Base-by-base conservation (phyloP, 768 basidiomycete species). In the Hericium alpestre region DNA sequence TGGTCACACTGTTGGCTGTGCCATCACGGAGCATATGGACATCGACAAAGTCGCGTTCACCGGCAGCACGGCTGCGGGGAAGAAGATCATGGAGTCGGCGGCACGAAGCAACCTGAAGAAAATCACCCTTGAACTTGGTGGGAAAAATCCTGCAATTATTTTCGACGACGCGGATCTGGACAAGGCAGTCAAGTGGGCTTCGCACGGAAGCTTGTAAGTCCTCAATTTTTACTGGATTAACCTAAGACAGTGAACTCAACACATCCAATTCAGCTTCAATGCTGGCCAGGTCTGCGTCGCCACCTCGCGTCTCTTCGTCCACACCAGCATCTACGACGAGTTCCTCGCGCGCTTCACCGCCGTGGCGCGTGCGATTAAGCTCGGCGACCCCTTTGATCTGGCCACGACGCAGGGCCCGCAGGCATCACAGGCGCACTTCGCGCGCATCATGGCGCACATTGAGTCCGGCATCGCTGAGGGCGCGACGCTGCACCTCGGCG, bases 251-350 rank as follows among this genome's bases (percentile, higher is more conserved):
- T 32, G 8, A 32, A 32, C 32, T 32, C 32, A 32, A 32, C 32
- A 7, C 9, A 2, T 8, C 9, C 32, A 32, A 32, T 8, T 32
- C 32, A 32, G 32, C 73, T 81, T 71, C 71, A 87, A 87, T 64
- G 77, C 79, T 53, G 89, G 91, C 22, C 90, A 92, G 70, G 75
- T 77, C 16, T 92, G 90, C 72, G 81, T 80, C 62, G 89, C 88
- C n/a, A 87, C 89, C 12, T 86, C 88, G 18, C 80, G 91, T 59
- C 81, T 92, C 64, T 90, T 79, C 65, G 86, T 92, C 5, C 89
- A 91, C 64, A 82, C 79, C 57, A 71, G 73, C 4, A 81, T 91
- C 62, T 91, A 92, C 71, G 89, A 92, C 69, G 67, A 80, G 61
- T 91, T 92, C 75, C 64, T 90, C 53, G 64, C 70, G 57, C 68